Evolutionary conservation across 2,329 filamentous ascomycete species (phyloP), one percentile per base, ranked within the genome.

Genomic region (Venturiaceae sp.): DNA sequence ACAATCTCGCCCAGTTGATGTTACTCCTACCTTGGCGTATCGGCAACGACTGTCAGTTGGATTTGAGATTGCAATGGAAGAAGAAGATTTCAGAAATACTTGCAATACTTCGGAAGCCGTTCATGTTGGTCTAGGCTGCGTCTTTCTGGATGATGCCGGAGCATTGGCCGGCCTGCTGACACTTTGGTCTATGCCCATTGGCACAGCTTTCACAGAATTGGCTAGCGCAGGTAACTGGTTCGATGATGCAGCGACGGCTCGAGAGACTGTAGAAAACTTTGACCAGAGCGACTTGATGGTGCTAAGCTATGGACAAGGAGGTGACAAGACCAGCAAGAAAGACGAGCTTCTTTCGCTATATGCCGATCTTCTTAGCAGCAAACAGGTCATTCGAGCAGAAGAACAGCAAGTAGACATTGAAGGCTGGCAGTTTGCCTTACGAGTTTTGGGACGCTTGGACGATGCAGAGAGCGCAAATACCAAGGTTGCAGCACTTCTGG

Each of bases 351-450:
- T 96, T 6, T 80, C 86, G 6, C 76, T 83, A 53, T 97, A 96
- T 70, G 88, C 92, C 0, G 59, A 64, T 14, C 74, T 68, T 84
- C 52, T 58, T 71, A 60, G 57, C 59, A 26, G 66, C 72, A 59
- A 67, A 66, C 1, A 69, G 68, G 41, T 64, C 62, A 26, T 65
- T 65, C 6, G 16, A 47, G 36, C 37, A 30, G 19, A n/a, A 46
- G 2, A 69, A 68, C 39, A 64, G 62, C 21, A 65, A 65, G 6
- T 37, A 41, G 21, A 16, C 16, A 53, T 53, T 14, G 86, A 92
- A 64, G 92, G 92, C 8, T 97, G 92, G 92, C 90, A 96, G 73
- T 75, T 96, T 67, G 88, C 91, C 0, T 84, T 96, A 46, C 84
- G 90, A 60, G 82, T 96, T 11, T 78, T 96, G 50, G 88, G 88